Conservation (phyloP, 352 stramenopile species). For the Phytophthora palmivora region DNA sequence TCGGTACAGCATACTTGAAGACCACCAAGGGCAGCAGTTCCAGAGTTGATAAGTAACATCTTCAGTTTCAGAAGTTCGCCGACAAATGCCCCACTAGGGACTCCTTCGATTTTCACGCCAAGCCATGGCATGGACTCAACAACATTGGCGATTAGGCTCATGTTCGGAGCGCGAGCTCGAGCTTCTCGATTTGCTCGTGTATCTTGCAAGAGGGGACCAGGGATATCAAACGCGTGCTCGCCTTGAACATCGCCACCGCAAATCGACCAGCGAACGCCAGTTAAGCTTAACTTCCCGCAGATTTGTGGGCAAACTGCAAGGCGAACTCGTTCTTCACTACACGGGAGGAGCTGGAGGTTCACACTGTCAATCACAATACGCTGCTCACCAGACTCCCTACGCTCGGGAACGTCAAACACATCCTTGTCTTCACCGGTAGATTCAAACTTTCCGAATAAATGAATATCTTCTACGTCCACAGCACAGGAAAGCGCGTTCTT, state of each 20-base stretch:
- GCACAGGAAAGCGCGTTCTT: conserved; percentile 87
- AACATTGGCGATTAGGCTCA: conserved; percentile 76
- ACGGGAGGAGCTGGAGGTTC: conserved; percentile 79
- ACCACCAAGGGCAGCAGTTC: conserved; percentile 52
- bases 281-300: conserved; percentile 66
- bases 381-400: conserved; percentile 21
- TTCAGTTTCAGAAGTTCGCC: conserved; percentile 72
- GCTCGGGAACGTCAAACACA: conserved; percentile 60
- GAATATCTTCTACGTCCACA: conserved; percentile 82
- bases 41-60: conserved; percentile 62
- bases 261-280: conserved; percentile 84
- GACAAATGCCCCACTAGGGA: conserved; percentile 53
- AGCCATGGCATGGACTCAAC: conserved; percentile 84
- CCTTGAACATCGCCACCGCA: conserved; percentile 82
- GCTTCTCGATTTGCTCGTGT: conserved; percentile 77
- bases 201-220: conserved; percentile 81
- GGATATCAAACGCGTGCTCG: conserved; percentile 85
- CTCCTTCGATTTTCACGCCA: conserved; percentile 65
- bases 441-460: conserved; percentile 83
- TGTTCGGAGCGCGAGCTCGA: conserved; percentile 76
- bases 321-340: conserved; percentile 78
- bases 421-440: conserved; percentile 23
- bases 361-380: conserved; percentile 70
- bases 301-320: conserved; percentile 69
- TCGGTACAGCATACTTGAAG: conserved; percentile 77